Evolutionary conservation across 768 basidiomycete genomes (phyloP).

Genomic region (Termitomyces sp.): DNA sequence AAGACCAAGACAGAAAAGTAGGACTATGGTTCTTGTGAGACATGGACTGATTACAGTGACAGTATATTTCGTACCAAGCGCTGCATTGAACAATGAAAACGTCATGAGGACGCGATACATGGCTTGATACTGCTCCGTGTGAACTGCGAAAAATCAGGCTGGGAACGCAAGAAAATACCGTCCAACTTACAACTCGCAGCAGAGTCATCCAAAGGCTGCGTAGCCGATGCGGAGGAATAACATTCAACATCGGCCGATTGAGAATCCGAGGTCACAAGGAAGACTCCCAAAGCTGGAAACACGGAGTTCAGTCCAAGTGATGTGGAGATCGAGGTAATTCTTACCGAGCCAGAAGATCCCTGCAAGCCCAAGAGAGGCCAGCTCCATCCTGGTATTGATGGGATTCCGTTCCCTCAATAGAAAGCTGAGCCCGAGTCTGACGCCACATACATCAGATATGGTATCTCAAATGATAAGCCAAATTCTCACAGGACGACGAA

Average conservation of each 20-base stretch:
- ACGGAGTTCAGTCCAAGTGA: constrained; percentile 4
- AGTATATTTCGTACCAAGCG: constrained; percentile 45
- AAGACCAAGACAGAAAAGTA: constrained; percentile 33
- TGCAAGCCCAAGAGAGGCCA: constrained; percentile 64
- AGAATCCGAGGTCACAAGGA: constrained; percentile 69
- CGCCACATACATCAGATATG: not conserved
- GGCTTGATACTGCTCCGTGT: constrained; percentile 84
- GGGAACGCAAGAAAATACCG: not conserved
- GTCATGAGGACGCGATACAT: constrained; percentile 82
- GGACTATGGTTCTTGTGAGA: constrained; percentile 22
- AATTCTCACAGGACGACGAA: constrained; percentile 53
- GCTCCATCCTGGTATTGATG: constrained; percentile 73
- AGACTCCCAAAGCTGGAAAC: constrained; percentile 64
- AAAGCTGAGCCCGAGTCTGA: constrained; percentile 62
- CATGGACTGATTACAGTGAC: not conserved
- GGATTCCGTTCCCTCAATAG: constrained; percentile 67
- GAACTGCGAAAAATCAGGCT: constrained; percentile 43
- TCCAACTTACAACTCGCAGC: constrained; percentile 60
- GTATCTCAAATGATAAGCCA: not conserved
- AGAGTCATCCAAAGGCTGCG: constrained; percentile 49
- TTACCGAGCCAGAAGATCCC: constrained; percentile 79
- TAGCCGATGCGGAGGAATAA: constrained; percentile 51
- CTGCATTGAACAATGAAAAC: constrained; percentile 76
- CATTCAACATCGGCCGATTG: constrained; percentile 82
- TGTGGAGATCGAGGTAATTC: constrained; percentile 19